Evolutionary conservation across 495 filamentous ascomycete species (phyloP).

Genomic region (Filosporella fistucella): DNA sequence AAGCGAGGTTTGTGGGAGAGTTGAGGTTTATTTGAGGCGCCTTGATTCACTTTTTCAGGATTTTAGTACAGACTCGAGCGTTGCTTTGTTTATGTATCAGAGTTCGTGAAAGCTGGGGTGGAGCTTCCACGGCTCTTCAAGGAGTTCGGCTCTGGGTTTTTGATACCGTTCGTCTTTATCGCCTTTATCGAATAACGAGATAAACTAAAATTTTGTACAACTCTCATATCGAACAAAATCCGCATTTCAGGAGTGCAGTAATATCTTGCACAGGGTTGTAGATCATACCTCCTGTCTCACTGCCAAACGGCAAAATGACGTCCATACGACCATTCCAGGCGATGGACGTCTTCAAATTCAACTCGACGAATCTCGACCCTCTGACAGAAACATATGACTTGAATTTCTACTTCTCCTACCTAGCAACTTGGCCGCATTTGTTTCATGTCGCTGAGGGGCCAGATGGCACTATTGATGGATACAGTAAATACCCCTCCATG

Average conservation of each 20-base stretch:
- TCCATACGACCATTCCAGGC: slow-evolving; percentile 66
- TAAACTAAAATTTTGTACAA: no score
- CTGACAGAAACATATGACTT: slow-evolving; percentile 95
- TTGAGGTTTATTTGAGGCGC: not conserved
- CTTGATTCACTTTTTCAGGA: no score
- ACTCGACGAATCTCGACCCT: slow-evolving; percentile 80
- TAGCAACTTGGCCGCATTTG: slow-evolving; percentile 89
- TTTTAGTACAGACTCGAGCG: no score
- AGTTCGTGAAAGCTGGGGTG: no score
- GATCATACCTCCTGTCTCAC: not conserved
- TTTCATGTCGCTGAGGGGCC: slow-evolving; percentile 83
- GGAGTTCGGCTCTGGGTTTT: no score
- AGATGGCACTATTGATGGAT: slow-evolving; percentile 80
- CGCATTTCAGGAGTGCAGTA: no score
- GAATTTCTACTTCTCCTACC: slow-evolving; percentile 90
- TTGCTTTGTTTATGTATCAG: no score
- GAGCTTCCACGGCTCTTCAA: no score
- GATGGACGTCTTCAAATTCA: slow-evolving; percentile 76
- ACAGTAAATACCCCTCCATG: slow-evolving; percentile 58
- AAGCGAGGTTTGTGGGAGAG: not conserved
- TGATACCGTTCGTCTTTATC: no score
- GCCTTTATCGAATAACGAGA: no score
- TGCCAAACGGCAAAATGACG: slow-evolving; percentile 45
- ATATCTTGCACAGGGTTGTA: not conserved
- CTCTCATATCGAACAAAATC: no score